These are phyloP conservation scores for Pseudogymnoascus sp. DNA, from an alignment of 2,329 filamentous ascomycete genomes.

Conservation along the genomic window DNA sequence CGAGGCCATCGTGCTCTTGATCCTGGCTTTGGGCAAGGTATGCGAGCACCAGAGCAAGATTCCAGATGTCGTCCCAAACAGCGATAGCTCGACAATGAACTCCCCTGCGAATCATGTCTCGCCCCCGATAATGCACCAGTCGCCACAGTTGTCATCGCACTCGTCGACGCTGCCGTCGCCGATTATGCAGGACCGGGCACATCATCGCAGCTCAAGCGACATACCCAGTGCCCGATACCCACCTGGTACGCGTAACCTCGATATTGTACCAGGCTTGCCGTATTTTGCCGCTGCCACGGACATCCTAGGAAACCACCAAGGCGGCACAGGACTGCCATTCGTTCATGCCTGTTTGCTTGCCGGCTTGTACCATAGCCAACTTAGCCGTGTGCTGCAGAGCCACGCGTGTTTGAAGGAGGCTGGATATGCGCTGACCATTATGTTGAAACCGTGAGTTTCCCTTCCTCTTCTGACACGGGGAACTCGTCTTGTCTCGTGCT, in stretches of 20 bases:
- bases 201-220: not conserved
- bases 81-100: not conserved
- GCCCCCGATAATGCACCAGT: constrained; percentile 37
- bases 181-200: not conserved
- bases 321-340: constrained; percentile 74
- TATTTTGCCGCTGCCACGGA: constrained; percentile 84
- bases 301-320: constrained; percentile 75
- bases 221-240: constrained; percentile 14
- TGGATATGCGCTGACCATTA: constrained; percentile 56
- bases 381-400: constrained; percentile 81
- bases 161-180: not conserved
- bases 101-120: not conserved
- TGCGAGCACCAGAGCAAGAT: constrained; percentile 52
- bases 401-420: constrained; percentile 56
- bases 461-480: not conserved
- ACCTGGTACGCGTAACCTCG: constrained; percentile 54
- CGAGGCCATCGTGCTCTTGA: constrained; percentile 74
- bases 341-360: constrained; percentile 81
- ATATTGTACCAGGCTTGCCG: constrained; percentile 80
- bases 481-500: not conserved
- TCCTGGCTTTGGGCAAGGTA: constrained; percentile 82
- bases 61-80: constrained; percentile 49
- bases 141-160: constrained; percentile 36
- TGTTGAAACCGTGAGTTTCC: constrained; percentile 57
- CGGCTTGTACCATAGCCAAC: constrained; percentile 81